Conservation (phyloP, 2,329 filamentous ascomycete genomes). For the Penicillium janthinellum region DNA sequence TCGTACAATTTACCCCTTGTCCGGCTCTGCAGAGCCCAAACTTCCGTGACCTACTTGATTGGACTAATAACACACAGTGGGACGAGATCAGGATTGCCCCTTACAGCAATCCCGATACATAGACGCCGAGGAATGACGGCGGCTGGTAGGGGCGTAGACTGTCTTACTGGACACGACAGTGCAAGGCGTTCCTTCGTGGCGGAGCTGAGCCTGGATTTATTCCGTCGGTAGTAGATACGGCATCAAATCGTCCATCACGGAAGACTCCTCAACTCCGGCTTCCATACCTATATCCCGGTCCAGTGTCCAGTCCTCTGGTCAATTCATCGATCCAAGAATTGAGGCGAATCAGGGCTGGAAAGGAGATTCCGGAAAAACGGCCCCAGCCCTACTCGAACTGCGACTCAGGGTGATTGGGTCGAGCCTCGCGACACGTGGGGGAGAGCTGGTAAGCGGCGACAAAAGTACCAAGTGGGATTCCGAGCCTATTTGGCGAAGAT, state of each 20-base stretch:
- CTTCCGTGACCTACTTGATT: background rate
- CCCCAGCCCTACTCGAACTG: background rate
- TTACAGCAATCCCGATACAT: slow-evolving; percentile 1
- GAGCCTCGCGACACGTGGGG: background rate
- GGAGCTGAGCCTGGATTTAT: background rate
- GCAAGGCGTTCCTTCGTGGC: background rate
- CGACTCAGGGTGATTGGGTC: background rate
- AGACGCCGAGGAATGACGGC: background rate
- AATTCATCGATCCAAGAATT: background rate
- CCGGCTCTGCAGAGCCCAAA: background rate
- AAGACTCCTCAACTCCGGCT: background rate
- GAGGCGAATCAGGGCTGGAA: background rate
- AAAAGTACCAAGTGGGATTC: background rate
- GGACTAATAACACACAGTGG: background rate
- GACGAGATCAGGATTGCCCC: background rate
- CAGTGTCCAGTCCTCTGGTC: no score
- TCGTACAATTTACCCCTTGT: background rate
- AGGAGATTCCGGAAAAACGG: background rate
- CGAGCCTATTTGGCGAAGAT: background rate
- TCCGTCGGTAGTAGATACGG: background rate
- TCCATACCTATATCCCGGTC: background rate
- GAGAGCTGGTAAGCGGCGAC: background rate
- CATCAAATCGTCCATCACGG: background rate
- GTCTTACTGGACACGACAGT: background rate
- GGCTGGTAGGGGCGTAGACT: background rate